A percentile compares a stretch with the other conserved stretches of the same genome.
Evolutionary conservation across 1,284 basidiomycete species (phyloP).

Genomic region (Schizophyllum commune): DNA sequence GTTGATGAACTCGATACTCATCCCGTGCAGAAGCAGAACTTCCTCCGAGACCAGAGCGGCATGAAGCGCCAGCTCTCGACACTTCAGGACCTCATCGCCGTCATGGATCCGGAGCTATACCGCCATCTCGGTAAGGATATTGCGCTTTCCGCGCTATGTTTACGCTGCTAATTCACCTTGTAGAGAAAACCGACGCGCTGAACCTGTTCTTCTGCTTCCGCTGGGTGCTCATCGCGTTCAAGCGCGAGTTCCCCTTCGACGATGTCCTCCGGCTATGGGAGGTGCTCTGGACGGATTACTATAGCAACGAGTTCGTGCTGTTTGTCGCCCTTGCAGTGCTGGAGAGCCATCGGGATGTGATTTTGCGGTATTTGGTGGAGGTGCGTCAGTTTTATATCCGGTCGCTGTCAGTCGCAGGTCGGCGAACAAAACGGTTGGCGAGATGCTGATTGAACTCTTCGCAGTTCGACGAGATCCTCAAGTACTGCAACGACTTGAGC

Average conservation of each 20-base stretch:
- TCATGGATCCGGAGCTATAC: constrained; percentile 94
- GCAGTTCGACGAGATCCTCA: constrained; percentile 77
- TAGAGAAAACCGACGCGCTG: constrained; percentile 84
- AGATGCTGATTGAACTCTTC: neutral
- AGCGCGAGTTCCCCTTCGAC: constrained; percentile 90
- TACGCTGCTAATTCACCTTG: constrained; percentile 7
- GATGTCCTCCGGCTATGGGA: constrained; percentile 93
- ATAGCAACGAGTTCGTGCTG: constrained; percentile 83
- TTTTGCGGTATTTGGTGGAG: constrained; percentile 89
- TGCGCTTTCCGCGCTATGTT: neutral
- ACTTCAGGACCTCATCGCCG: constrained; percentile 82
- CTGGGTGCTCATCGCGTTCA: constrained; percentile 88
- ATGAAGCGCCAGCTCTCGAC: constrained; percentile 93
- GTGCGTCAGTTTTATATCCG: constrained; percentile 30
- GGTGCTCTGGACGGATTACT: constrained; percentile 91
- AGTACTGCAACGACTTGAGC: constrained; percentile 90
- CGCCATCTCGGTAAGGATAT: constrained; percentile 63
- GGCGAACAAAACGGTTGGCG: too few species aligned
- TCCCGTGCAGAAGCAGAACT: constrained; percentile 76
- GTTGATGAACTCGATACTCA: constrained; percentile 3
- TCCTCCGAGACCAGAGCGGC: constrained; percentile 92
- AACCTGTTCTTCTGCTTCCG: constrained; percentile 99
- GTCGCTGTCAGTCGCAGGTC: too few species aligned
- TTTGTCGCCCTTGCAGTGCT: constrained; percentile 93
- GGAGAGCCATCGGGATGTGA: constrained; percentile 90